Evolutionary conservation across 441 rosid genomes (phyloP).

Genomic region (Erodium trifolium): DNA sequence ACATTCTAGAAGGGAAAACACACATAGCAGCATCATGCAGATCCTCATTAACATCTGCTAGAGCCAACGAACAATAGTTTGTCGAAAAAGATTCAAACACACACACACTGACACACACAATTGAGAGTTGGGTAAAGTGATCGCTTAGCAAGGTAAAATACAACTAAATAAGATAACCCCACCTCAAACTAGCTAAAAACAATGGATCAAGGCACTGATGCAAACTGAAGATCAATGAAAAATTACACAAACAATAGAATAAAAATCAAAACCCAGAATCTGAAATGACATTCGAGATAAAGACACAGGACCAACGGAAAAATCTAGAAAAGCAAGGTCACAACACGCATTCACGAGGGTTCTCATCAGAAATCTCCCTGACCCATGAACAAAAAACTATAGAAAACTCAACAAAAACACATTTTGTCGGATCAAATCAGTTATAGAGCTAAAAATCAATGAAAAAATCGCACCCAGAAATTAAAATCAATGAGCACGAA

Average conservation of each 20-base stretch:
- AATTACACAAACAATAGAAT: background rate
- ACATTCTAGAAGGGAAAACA: no score
- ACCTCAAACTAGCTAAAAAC: slow-evolving; percentile 5
- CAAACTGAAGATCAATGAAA: background rate
- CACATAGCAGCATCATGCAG: no score
- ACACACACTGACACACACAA: no score
- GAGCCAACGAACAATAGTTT: no score
- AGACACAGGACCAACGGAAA: no score
- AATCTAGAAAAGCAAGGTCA: no score
- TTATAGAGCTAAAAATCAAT: background rate
- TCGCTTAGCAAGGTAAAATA: background rate
- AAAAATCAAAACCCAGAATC: background rate
- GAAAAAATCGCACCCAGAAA: background rate
- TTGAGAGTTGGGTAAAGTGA: background rate
- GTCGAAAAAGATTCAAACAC: no score
- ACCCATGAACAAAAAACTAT: no score
- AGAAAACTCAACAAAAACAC: no score
- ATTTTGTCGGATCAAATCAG: background rate
- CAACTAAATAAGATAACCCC: background rate
- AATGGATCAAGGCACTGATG: background rate
- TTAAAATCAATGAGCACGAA: background rate
- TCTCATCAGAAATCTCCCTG: background rate
- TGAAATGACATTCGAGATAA: background rate
- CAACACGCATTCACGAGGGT: background rate
- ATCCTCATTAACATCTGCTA: no score